Evolutionary conservation across 257 asterid species (phyloP), one percentile per base, ranked within the genome.

Genomic region (Plectranthus barbatus): DNA sequence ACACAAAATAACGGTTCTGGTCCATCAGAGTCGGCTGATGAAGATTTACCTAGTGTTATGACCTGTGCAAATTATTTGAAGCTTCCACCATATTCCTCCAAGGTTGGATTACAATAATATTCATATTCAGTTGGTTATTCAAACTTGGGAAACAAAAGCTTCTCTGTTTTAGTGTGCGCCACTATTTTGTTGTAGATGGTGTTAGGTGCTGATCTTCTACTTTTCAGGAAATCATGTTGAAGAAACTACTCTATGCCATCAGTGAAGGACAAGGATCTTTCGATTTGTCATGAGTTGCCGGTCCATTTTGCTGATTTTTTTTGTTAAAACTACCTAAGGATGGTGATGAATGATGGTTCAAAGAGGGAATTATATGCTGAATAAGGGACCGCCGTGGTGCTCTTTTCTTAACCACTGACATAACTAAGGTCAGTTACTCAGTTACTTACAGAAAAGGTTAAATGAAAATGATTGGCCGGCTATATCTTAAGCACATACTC

Each of bases 41-140:
- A 86, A 19, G 99, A 94, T 80, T 81, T 94, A 60, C 99, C 99
- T 48, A 94, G 99, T 45, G 97, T 94, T 66, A 94, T 90, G 99
- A 94, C 99, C 20, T 94, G 99, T 80, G 97, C 97, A 10, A 94
- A 94, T 80, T 94, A 94, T 80, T 81, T 94, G 83, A 94, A 94
- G 82, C 97, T 94, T 76, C 99, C 99, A 54, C 95, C 99, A 6
- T 94, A 94, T 74, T 90, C 99, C 51, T 82, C 94, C 24, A 94
- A 94, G 97, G 99, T 91, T 39, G 40, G 57, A 23, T 48, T 41
- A 26, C 49, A 9, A 17, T 10, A 34, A 5, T 47, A 5, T 36
- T 14, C 10, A 12, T 48, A 20, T 49, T 54, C 12, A 33, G 40
- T 39, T 31, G 55, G n/a, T n/a, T 6, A 50, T 4, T 17, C 44